Conservation (phyloP, 1,284 basidiomycete genomes). For the Filobasidium uniguttulatum region DNA sequence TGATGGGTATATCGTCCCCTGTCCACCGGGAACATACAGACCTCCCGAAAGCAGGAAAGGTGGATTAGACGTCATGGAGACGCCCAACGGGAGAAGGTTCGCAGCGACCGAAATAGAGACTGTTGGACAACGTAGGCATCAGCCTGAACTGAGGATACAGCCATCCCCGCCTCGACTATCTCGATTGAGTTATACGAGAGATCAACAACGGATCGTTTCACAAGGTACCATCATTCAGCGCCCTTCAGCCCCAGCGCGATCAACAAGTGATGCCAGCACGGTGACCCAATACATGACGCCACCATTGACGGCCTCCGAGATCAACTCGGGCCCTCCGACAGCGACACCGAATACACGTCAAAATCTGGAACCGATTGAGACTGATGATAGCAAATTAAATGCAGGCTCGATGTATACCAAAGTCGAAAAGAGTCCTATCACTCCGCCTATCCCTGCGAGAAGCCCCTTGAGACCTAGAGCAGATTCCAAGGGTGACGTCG, state of each 20-base stretch:
- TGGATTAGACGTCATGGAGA: background rate
- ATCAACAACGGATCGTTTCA: background rate
- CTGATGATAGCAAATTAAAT: background rate
- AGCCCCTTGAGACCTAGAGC: conserved; percentile 24
- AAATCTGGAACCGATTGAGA: background rate
- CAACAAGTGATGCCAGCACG: background rate
- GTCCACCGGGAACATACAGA: background rate
- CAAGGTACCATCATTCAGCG: background rate
- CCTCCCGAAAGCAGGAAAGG: background rate
- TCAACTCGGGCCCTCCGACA: too few species aligned
- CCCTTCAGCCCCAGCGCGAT: background rate
- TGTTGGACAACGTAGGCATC: background rate
- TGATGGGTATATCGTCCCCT: background rate
- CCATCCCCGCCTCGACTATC: conserved; percentile 17
- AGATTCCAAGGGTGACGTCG: background rate
- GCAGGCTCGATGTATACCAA: conserved; percentile 2
- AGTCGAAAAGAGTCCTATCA: conserved; percentile 14
- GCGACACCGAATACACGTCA: too few species aligned
- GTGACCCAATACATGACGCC: background rate
- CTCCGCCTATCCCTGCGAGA: conserved; percentile 31
- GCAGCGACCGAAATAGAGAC: background rate
- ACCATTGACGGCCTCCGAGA: background rate
- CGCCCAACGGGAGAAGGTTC: background rate
- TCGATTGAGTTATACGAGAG: too few species aligned
- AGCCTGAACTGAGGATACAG: conserved; percentile 20